A percentile compares a stretch with the other conserved stretches of the same genome.
Conservation (phyloP, 495 filamentous ascomycete genomes). For the Lepraria neglecta region DNA sequence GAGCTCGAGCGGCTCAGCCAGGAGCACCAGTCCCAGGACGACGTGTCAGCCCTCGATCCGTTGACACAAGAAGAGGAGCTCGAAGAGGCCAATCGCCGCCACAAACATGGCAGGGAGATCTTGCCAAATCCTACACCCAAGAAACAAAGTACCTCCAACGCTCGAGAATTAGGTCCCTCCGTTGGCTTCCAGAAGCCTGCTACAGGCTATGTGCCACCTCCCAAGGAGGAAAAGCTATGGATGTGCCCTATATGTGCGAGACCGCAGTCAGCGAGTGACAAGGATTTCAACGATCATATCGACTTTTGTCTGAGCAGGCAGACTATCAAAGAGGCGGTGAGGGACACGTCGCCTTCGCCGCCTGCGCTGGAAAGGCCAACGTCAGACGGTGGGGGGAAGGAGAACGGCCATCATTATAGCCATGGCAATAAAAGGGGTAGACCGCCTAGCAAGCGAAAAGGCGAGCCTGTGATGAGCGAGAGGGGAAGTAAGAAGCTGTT, state of each 20-base stretch:
- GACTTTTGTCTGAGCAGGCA: conserved; percentile 84
- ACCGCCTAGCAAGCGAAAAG: conserved; percentile 23
- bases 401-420: conserved; percentile 6
- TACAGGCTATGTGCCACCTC: conserved; percentile 2
- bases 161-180: conserved; percentile 22
- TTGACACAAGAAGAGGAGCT: conserved; percentile 20
- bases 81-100: conserved; percentile 29
- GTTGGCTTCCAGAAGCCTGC: conserved; percentile 19
- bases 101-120: conserved; percentile 47
- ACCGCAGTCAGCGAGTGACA: conserved; percentile 69
- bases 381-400: conserved; percentile 5
- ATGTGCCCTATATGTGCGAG: conserved; percentile 78
- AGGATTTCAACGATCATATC: conserved; percentile 83
- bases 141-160: neutral
- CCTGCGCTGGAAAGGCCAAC: conserved; percentile 5
- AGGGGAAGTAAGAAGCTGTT: conserved; percentile 38
- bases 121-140: conserved; percentile 38
- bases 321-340: conserved; percentile 76
- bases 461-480: conserved; percentile 7
- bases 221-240: conserved; percentile 37
- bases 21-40: conserved; percentile 33
- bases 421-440: conserved; percentile 37
- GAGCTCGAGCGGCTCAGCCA: conserved; percentile 60
- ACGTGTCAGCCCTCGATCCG: conserved; percentile 3
- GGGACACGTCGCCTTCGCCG: conserved; percentile 34